Evolutionary conservation across 2,329 filamentous ascomycete species (phyloP).

Genomic region (Aspergillus aculeatus): DNA sequence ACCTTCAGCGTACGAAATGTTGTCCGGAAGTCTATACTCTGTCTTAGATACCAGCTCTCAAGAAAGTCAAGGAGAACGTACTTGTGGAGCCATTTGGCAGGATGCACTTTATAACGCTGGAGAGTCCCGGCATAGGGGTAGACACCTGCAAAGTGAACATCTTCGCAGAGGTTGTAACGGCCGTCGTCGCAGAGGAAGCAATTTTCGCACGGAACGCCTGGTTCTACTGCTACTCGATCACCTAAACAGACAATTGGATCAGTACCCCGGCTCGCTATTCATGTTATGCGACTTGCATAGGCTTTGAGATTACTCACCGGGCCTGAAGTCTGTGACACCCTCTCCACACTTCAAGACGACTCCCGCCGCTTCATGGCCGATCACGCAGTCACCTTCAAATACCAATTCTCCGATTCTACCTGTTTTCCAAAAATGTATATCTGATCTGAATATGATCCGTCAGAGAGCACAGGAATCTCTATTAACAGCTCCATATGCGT

Average conservation of each 20-base stretch:
- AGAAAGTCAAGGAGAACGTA: not conserved
- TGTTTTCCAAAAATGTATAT: conserved; percentile 67
- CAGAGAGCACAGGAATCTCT: not conserved
- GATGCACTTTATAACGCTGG: conserved; percentile 61
- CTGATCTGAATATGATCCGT: conserved; percentile 48
- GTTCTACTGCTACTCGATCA: conserved; percentile 66
- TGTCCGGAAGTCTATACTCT: conserved; percentile 50
- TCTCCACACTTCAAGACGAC: conserved; percentile 58
- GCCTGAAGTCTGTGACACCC: conserved; percentile 53
- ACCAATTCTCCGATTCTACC: conserved; percentile 63
- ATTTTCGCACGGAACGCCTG: conserved; percentile 61
- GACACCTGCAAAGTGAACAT: conserved; percentile 61
- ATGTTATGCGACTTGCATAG: not conserved
- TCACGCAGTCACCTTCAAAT: conserved; percentile 62
- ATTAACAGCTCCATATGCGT: conserved; percentile 6
- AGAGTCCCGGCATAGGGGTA: conserved; percentile 62
- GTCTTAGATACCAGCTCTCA: not conserved
- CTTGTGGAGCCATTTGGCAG: conserved; percentile 59
- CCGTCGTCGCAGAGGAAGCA: conserved; percentile 62
- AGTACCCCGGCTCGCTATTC: not conserved
- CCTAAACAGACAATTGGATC: conserved; percentile 34
- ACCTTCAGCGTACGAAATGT: conserved; percentile 57
- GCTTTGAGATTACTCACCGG: conserved; percentile 32
- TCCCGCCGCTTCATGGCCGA: conserved; percentile 65
- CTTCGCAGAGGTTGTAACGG: conserved; percentile 63